A percentile compares a stretch with the other conserved stretches of the same genome.
Conservation (phyloP, 345 rosid genomes). For the Eucalyptus sideroxylon region DNA sequence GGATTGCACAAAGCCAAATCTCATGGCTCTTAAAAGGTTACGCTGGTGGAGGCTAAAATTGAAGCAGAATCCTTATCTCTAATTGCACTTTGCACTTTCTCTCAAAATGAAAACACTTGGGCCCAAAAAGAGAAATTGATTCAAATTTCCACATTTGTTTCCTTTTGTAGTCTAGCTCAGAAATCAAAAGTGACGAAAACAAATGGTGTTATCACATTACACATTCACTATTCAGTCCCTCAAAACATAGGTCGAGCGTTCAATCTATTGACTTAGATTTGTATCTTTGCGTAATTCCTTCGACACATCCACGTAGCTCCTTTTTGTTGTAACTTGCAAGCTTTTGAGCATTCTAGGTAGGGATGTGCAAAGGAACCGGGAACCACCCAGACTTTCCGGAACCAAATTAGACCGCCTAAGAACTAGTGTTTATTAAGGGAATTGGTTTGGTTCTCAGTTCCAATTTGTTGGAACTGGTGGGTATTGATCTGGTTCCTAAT, state of each 20-base stretch:
- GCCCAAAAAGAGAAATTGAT: not conserved
- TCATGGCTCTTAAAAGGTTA: too few species aligned
- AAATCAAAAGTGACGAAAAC: too few species aligned
- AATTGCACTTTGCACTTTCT: too few species aligned
- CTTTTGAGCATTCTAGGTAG: not conserved
- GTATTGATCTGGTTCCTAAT: accelerated
- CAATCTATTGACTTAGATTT: not conserved
- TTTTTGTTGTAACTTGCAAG: not conserved
- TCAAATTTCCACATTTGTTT: not conserved
- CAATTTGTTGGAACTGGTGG: too few species aligned
- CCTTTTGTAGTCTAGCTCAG: not conserved
- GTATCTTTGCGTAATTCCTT: not conserved
- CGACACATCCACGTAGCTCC: not conserved
- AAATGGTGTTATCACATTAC: not conserved
- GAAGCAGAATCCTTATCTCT: too few species aligned
- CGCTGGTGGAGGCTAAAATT: too few species aligned
- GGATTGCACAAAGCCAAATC: too few species aligned
- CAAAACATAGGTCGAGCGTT: not conserved
- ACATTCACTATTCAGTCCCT: not conserved
- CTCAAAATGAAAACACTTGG: too few species aligned
- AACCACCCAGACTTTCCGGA: accelerated
- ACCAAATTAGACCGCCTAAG: too few species aligned
- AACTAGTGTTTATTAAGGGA: too few species aligned
- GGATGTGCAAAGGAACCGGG: too few species aligned
- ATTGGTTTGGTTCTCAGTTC: too few species aligned